These are phyloP conservation scores for Citrullus amarus DNA, from an alignment of 306 rosid genomes.

Conservation along the genomic window DNA sequence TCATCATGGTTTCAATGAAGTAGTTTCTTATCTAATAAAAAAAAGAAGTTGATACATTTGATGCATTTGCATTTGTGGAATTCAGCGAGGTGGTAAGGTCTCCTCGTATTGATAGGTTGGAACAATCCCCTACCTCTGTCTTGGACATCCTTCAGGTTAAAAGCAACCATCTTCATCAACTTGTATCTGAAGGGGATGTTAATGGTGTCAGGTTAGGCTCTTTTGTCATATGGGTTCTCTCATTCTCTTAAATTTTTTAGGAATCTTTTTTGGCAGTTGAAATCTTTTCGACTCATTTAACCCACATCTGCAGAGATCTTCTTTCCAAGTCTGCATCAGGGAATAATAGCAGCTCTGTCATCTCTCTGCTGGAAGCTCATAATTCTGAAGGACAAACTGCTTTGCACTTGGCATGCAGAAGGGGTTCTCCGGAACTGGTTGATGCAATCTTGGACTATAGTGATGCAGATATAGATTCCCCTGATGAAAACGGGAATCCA, in stretches of 20 bases:
- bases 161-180: slow-evolving; percentile 62
- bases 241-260: neutral
- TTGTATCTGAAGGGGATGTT: slow-evolving; percentile 87
- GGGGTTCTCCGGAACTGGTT: slow-evolving; percentile 86
- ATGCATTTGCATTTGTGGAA: slow-evolving; percentile 16
- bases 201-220: slow-evolving; percentile 71
- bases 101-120: slow-evolving; percentile 40
- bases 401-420: slow-evolving; percentile 91
- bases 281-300: neutral
- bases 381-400: slow-evolving; percentile 95
- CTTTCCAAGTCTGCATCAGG: slow-evolving; percentile 67
- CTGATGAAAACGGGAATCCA: slow-evolving; percentile 96
- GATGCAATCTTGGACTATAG: slow-evolving; percentile 67
- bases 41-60: neutral
- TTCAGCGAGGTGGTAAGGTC: slow-evolving; percentile 53
- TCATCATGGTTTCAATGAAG: neutral
- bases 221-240: neutral
- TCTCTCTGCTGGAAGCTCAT: slow-evolving; percentile 68
- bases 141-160: slow-evolving; percentile 47
- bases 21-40: neutral
- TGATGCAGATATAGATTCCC: slow-evolving; percentile 83
- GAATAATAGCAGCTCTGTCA: slow-evolving; percentile 39
- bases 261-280: neutral
- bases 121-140: slow-evolving; percentile 41
- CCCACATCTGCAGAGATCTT: slow-evolving; percentile 53